Evolutionary conservation across 2,329 filamentous ascomycete species (phyloP).

Genomic region (Trichophyton benhamiae): DNA sequence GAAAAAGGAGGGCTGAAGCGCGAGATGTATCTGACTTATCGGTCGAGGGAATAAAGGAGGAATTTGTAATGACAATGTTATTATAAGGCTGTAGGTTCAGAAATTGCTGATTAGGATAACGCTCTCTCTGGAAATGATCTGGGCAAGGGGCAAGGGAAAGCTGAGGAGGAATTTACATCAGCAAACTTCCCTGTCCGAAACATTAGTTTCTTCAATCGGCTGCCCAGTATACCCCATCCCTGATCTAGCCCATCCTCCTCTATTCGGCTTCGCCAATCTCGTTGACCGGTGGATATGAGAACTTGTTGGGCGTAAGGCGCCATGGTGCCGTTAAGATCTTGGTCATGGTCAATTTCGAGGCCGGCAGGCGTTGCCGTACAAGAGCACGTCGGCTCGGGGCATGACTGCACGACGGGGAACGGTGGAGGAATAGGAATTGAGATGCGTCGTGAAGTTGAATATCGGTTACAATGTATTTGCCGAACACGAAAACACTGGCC

Average conservation of each 20-base stretch:
- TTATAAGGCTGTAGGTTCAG: conserved; percentile 56
- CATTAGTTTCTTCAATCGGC: conserved; percentile 56
- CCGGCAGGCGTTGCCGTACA: conserved; percentile 60
- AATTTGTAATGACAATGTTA: conserved; percentile 63
- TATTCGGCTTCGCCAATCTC: conserved; percentile 72
- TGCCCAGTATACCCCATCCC: conserved; percentile 39
- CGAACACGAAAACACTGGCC: neutral
- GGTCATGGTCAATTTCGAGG: conserved; percentile 61
- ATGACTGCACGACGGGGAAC: conserved; percentile 42
- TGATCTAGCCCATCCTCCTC: conserved; percentile 57
- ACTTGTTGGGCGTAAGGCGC: conserved; percentile 69
- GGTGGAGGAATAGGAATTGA: conserved; percentile 27
- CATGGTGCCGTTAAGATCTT: conserved; percentile 63
- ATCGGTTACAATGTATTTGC: neutral
- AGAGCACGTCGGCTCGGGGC: conserved; percentile 63
- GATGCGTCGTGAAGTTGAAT: conserved; percentile 13
- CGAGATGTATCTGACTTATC: conserved; percentile 12
- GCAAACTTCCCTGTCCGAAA: conserved; percentile 53
- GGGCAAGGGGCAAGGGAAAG: neutral
- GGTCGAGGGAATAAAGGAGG: conserved; percentile 54
- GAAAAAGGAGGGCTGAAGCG: conserved; percentile 61
- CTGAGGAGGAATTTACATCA: conserved; percentile 43
- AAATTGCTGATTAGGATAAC: neutral
- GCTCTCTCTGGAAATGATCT: neutral
- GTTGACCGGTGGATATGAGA: conserved; percentile 65